Base-by-base conservation (phyloP, 345 rosid species). In the Aquilaria yunnanensis region DNA sequence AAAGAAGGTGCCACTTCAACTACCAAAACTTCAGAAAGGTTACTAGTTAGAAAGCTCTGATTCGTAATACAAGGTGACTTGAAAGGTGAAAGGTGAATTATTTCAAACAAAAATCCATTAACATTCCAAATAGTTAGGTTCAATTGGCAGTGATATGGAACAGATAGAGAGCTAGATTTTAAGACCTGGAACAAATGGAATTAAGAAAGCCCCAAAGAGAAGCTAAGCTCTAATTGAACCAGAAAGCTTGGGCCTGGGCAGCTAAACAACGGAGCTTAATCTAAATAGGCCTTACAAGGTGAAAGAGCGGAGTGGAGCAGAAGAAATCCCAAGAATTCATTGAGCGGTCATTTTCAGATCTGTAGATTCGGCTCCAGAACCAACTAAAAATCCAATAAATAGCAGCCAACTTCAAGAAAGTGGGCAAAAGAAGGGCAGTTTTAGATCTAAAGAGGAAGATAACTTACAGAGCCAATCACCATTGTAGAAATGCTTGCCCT, bases 391-490 rank as follows among this genome's bases (percentile, higher is more conserved):
- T 14, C 9, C 46, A 54, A 43, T n/a, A 52, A 60, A 30, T 31
- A 16, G 30, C 52, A 45, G 33, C 6, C 13, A 33, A 52, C n/a
- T 5, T 9, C 43, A 63, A 67, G 48, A 52, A 37, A 32, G 4
- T 2, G 32, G 62, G 57, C n/a, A 2, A 57, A 59, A 9, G 54
- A 59, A 46, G 49, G 37, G 14, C 6, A 58, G 12, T 48, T 29
- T 51, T 29, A 78, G 83, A 85, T 80, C 78, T 64, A 66, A 67
- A 72, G 54, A 33, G 60, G 57, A 67, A 54, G 37, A 51, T 73
- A 60, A 30, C 77, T 51, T 82, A 93, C 98, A 88, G 61, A 93
- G 98, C 97, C 98, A 93, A 68, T 93, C 97, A 7, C 86, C 98
- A 75, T 84, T 78, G 79, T 86, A 83, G 72, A 93, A 93, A 52